phyloP scores from a whole-genome alignment of 306 rosid genomes.

The Abrus pulchellus region DNA sequence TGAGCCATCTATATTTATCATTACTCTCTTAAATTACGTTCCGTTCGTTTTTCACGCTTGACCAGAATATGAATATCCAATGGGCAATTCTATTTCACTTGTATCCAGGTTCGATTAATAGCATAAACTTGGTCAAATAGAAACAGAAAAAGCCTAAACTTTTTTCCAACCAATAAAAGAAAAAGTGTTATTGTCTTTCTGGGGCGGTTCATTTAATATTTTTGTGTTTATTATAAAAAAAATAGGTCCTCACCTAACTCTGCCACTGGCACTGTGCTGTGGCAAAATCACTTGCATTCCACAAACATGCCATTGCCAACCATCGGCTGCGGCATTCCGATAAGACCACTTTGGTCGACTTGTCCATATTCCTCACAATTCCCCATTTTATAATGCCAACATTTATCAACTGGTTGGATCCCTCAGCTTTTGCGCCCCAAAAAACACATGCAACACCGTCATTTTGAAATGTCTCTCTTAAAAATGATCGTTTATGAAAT shows the following conservation, averaged over 20 bases:
- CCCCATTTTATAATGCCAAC: not conserved
- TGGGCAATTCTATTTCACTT: not conserved
- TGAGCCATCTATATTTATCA: too few species aligned
- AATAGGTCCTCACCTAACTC: constrained; percentile 28
- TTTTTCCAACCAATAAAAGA: constrained; percentile 9
- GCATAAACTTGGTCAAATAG: not conserved
- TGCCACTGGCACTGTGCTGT: not conserved
- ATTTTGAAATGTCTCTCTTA: not conserved
- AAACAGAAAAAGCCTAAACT: not conserved
- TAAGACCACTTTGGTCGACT: constrained; percentile 34
- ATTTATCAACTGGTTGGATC: not conserved
- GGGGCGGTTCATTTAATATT: not conserved
- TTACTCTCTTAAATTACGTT: too few species aligned
- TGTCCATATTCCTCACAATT: not conserved
- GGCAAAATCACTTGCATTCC: constrained; percentile 26
- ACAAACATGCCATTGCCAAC: constrained; percentile 15
- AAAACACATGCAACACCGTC: not conserved
- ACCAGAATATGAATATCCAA: too few species aligned
- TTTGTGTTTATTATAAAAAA: not conserved
- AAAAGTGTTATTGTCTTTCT: constrained; percentile 5
- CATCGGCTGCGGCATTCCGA: constrained; percentile 23
- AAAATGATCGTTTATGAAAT: too few species aligned
- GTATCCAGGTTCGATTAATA: not conserved
- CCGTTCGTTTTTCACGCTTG: too few species aligned
- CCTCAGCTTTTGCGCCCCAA: not conserved